A percentile compares a stretch with the other conserved stretches of the same genome.
phyloP scores from a whole-genome alignment of 1,139 yeast genomes.

The Lodderomyces theae region DNA sequence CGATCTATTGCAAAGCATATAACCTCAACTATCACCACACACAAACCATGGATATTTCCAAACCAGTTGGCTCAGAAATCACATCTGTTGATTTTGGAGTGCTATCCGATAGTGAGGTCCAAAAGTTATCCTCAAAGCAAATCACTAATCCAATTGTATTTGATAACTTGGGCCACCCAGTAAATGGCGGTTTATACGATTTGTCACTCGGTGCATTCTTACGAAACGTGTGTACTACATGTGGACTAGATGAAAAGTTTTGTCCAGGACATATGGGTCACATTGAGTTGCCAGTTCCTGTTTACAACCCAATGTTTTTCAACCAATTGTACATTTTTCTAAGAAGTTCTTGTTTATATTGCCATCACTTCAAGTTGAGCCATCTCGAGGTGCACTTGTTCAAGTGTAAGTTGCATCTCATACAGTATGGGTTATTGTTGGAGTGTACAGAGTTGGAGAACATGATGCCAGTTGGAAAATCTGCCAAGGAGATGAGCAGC shows the following conservation, averaged over 20 bases:
- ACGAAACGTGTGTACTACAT: conserved; percentile 85
- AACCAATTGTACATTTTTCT: conserved; percentile 82
- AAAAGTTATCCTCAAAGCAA: conserved; percentile 87
- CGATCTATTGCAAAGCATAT: too few species aligned
- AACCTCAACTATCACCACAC: neutral
- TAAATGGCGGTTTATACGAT: conserved; percentile 90
- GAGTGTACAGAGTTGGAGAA: conserved; percentile 75
- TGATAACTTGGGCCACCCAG: conserved; percentile 95
- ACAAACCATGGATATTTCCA: conserved; percentile 78
- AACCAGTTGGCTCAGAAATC: conserved; percentile 94
- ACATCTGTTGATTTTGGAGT: conserved; percentile 90
- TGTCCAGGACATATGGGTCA: conserved; percentile 99
- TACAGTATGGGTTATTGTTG: conserved; percentile 84
- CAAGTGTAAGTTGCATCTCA: conserved; percentile 72
- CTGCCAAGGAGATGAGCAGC: conserved; percentile 32
- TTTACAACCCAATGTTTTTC: conserved; percentile 92
- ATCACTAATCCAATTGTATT: conserved; percentile 92
- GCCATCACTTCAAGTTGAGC: conserved; percentile 78
- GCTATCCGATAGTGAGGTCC: conserved; percentile 76
- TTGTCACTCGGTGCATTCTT: conserved; percentile 91
- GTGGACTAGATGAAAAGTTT: conserved; percentile 90
- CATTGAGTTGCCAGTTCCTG: conserved; percentile 92
- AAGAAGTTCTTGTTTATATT: conserved; percentile 83
- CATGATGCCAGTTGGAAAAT: conserved; percentile 39
- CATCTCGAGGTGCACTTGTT: conserved; percentile 68